These are phyloP conservation scores for Penicillium sp. DNA, from an alignment of 2,329 filamentous ascomycete species.

Conservation along the genomic window DNA sequence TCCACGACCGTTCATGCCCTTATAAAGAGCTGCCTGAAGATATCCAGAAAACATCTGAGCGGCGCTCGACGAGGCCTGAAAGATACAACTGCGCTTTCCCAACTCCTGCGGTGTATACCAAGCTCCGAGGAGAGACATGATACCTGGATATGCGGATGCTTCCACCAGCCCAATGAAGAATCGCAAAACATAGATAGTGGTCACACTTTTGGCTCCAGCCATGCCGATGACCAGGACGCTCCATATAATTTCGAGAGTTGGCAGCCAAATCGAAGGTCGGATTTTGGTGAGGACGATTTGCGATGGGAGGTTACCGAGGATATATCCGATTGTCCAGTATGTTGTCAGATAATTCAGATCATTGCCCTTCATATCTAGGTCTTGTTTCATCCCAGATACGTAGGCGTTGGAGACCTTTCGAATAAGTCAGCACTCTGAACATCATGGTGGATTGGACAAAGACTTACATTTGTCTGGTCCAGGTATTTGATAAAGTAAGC, in stretches of 20 bases:
- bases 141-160: constrained; percentile 31
- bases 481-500: constrained; percentile 39
- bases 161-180: constrained; percentile 36
- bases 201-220: constrained; percentile 22
- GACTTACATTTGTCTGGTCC: constrained; percentile 14
- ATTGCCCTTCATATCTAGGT: constrained; percentile 28
- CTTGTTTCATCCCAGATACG: constrained; percentile 33
- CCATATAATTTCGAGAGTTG: constrained; percentile 28
- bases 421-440: constrained; percentile 43
- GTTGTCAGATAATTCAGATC: constrained; percentile 25
- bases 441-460: not conserved
- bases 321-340: constrained; percentile 22
- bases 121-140: constrained; percentile 36
- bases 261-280: constrained; percentile 28
- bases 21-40: constrained; percentile 32
- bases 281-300: constrained; percentile 26
- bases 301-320: constrained; percentile 18
- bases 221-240: constrained; percentile 30
- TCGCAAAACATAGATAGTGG: constrained; percentile 30
- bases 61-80: constrained; percentile 29
- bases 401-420: constrained; percentile 48
- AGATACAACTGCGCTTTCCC: constrained; percentile 35
- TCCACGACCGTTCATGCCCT: constrained; percentile 22
- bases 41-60: constrained; percentile 35
- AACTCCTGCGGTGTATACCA: constrained; percentile 42